Percentiles rank a stretch among this genome's conserved stretches.
Evolutionary conservation across 2,329 filamentous ascomycete species (phyloP).

Genomic region (Lanzia echinophila): DNA sequence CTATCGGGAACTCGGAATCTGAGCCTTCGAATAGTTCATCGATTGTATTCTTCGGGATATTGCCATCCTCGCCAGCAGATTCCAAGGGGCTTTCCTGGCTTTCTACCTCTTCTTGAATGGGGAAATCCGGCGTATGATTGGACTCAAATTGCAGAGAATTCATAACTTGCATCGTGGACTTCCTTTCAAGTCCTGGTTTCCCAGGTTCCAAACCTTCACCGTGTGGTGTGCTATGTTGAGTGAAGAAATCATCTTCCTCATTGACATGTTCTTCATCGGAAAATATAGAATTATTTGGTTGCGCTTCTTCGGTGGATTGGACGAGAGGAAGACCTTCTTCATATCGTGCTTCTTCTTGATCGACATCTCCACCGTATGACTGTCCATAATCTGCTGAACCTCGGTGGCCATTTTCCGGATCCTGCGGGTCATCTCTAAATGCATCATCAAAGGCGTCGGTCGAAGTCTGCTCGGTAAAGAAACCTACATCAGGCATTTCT

Average conservation of each 20-base stretch:
- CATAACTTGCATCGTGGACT: slow-evolving; percentile 64
- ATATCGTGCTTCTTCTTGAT: slow-evolving; percentile 47
- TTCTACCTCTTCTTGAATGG: slow-evolving; percentile 12
- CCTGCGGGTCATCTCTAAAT: background rate
- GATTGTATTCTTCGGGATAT: slow-evolving; percentile 16
- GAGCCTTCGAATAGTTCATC: slow-evolving; percentile 23
- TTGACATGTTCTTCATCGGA: slow-evolving; percentile 28
- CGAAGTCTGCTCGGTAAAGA: slow-evolving; percentile 36
- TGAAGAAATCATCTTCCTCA: slow-evolving; percentile 54
- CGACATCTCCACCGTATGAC: slow-evolving; percentile 21
- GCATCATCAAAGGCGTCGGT: slow-evolving; percentile 22
- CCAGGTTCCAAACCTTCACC: slow-evolving; percentile 14
- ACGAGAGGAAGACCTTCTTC: slow-evolving; percentile 65
- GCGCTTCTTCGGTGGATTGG: slow-evolving; percentile 27
- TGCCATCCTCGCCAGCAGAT: background rate
- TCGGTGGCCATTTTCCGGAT: background rate
- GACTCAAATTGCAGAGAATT: slow-evolving; percentile 39
- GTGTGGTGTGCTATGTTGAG: slow-evolving; percentile 27
- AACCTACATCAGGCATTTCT: slow-evolving; percentile 39
- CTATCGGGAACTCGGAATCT: slow-evolving; percentile 24
- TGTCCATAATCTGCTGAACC: slow-evolving; percentile 15
- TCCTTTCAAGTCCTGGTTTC: slow-evolving; percentile 48
- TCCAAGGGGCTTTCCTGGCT: slow-evolving; percentile 3
- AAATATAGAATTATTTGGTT: slow-evolving; percentile 28
- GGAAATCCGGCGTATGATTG: slow-evolving; percentile 10